A percentile compares a stretch with the other conserved stretches of the same genome.
These are phyloP conservation scores for Verticillium tricorpus DNA, from an alignment of 2,329 filamentous ascomycete genomes.

Conservation along the genomic window DNA sequence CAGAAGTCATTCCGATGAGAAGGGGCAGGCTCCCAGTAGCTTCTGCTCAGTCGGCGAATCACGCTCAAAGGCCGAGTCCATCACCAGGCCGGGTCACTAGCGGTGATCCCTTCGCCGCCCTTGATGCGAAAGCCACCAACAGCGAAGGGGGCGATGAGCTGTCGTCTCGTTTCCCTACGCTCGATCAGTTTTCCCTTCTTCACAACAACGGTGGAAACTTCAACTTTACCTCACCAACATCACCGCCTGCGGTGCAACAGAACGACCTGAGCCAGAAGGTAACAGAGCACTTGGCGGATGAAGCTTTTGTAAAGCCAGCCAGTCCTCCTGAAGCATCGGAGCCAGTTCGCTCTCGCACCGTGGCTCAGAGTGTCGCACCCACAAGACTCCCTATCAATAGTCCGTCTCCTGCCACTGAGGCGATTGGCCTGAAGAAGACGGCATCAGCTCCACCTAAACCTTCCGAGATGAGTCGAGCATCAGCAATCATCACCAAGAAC, in stretches of 20 bases:
- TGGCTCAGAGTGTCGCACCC: slow-evolving; percentile 18
- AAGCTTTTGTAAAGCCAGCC: slow-evolving; percentile 63
- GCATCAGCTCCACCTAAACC: slow-evolving; percentile 35
- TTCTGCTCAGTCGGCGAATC: slow-evolving; percentile 30
- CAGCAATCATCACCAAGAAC: slow-evolving; percentile 58
- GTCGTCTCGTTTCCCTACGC: slow-evolving; percentile 77
- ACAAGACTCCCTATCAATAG: slow-evolving; percentile 22
- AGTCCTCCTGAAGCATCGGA: slow-evolving; percentile 7
- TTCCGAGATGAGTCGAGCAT: slow-evolving; percentile 53
- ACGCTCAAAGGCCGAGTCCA: slow-evolving; percentile 52
- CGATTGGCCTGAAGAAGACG: slow-evolving; percentile 24
- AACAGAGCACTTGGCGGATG: slow-evolving; percentile 74
- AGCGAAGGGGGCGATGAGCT: slow-evolving; percentile 66
- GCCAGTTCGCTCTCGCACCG: slow-evolving; percentile 7
- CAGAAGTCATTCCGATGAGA: slow-evolving; percentile 91
- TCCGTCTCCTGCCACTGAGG: slow-evolving; percentile 8
- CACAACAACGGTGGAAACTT: slow-evolving; percentile 83
- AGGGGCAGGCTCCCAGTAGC: slow-evolving; percentile 65
- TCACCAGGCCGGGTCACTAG: slow-evolving; percentile 66
- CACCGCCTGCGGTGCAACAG: slow-evolving; percentile 42
- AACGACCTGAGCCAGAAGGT: slow-evolving; percentile 61
- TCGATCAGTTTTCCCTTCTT: slow-evolving; percentile 88
- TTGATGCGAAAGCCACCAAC: slow-evolving; percentile 63
- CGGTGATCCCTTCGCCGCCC: slow-evolving; percentile 83
- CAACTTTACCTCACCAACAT: slow-evolving; percentile 65